Base-by-base conservation (phyloP, 2,329 filamentous ascomycete species). In the Aspergillus versicolor region DNA sequence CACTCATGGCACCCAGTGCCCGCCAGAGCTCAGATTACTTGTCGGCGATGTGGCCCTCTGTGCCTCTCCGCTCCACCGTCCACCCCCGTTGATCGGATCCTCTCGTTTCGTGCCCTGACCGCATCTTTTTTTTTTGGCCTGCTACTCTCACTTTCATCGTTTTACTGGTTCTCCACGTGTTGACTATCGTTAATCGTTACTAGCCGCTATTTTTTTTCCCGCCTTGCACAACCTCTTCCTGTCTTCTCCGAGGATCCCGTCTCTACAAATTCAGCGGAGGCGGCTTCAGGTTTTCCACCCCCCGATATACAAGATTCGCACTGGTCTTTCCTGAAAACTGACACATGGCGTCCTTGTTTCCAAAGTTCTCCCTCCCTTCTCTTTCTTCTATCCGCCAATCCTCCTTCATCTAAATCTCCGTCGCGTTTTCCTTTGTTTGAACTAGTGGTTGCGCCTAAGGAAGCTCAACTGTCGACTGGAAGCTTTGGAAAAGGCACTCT, bases 331-430 rank as follows among this genome's bases (percentile, higher is more conserved):
- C 51, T 51, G 34, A 56, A 52, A 52, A 65, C 56, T 64, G 52
- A 64, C 63, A 63, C 53, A 65, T 65, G 63, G 62, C 62, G 58
- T 38, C 48, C 30, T 52, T 52, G 4, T 57, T 48, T 43, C 55
- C 44, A 47, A 61, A 58, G 53, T 27, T 56, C 34, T 15, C 54
- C 43, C 50, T 61, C 38, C 52, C 45, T 54, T 60, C 47, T 55
- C 43, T 56, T 27, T 43, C 48, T 57, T 57, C 15, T 30, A 58
- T 58, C 37, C 44, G 38, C 38, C 42, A 52, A 37, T 42, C 32
- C 30, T 47, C 43, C 9, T 40, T 55, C 22, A 52, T 54, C 37
- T 58, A 55, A 61, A 50, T 41, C 21, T 42, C 41, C 38, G 56
- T 47, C 47, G n/a, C 40, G 42, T 42, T 38, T 40, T 44, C 40